Conservation (phyloP, 352 stramenopile species). For the Blastocystis sp. region DNA sequence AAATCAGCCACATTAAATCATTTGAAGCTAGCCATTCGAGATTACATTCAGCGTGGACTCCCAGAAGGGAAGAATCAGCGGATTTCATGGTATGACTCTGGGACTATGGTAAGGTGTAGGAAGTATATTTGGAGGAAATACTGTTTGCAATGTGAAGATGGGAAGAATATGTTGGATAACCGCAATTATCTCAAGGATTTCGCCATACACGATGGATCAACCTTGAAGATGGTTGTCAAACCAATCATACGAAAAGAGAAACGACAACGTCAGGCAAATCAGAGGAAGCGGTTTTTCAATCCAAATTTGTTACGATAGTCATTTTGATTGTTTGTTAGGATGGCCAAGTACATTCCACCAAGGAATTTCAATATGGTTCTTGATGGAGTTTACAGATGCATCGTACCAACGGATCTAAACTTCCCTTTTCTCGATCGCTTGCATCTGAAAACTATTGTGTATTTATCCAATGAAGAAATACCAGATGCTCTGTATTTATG, state of each 20-base stretch:
- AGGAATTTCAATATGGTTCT: constrained; percentile 85
- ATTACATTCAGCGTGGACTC: constrained; percentile 25
- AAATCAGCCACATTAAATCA: constrained; percentile 29
- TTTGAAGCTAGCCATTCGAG: constrained; percentile 40
- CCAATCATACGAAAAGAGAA: constrained; percentile 15
- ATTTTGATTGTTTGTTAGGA: constrained; percentile 62
- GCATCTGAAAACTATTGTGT: constrained; percentile 80
- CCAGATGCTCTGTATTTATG: constrained; percentile 71
- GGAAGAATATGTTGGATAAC: constrained; percentile 14
- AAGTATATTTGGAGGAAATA: constrained; percentile 45
- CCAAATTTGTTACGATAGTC: constrained; percentile 22
- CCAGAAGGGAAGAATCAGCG: neutral
- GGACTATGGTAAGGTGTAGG: neutral
- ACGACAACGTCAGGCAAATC: constrained; percentile 4
- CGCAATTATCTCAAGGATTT: constrained; percentile 44
- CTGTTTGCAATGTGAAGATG: constrained; percentile 34
- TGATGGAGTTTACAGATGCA: constrained; percentile 80
- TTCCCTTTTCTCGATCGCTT: constrained; percentile 82
- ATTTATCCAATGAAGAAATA: constrained; percentile 77
- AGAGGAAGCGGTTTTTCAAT: constrained; percentile 50
- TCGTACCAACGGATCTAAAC: constrained; percentile 81
- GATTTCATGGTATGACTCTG: neutral
- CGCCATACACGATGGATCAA: constrained; percentile 24
- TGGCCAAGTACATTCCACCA: constrained; percentile 82
- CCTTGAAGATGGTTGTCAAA: constrained; percentile 14